Percentiles rank a stretch among this genome's conserved stretches.
phyloP scores from a whole-genome alignment of 176 grass and related monocot genomes.

The Triticum turgidum region DNA sequence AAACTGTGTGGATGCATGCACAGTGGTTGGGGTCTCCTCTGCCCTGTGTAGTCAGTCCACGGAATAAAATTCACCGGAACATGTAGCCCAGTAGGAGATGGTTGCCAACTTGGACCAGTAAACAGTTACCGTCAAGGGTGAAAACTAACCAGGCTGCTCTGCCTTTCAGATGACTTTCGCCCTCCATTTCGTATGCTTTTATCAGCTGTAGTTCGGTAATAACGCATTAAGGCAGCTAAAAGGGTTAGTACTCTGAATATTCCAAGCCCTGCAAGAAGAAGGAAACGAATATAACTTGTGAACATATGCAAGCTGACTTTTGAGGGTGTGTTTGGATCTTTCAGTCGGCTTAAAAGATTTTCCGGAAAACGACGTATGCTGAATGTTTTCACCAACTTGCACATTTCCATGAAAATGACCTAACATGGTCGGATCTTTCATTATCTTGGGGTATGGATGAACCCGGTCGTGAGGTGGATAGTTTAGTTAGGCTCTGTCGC shows the following conservation, averaged over 20 bases:
- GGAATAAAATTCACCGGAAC: slow-evolving; percentile 6
- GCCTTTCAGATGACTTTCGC: neutral
- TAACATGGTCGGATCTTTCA: neutral
- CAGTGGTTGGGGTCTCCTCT: neutral
- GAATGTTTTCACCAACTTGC: neutral
- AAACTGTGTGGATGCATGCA: neutral
- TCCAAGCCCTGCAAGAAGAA: neutral
- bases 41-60: neutral
- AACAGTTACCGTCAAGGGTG: neutral
- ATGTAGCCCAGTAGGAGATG: neutral
- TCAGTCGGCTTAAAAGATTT: slow-evolving; percentile 18
- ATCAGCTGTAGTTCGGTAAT: neutral
- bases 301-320: slow-evolving; percentile 11
- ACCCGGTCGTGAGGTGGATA: neutral
- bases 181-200: neutral
- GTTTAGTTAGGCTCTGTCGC: neutral
- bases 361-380: neutral
- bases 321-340: neutral
- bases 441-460: slow-evolving; percentile 1
- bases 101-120: slow-evolving; percentile 34
- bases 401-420: slow-evolving; percentile 16
- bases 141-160: neutral
- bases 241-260: neutral
- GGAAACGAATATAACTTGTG: neutral
- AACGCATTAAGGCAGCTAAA: neutral